Evolutionary conservation across 495 filamentous ascomycete species (phyloP).

Genomic region (Talaromyces ruber): DNA sequence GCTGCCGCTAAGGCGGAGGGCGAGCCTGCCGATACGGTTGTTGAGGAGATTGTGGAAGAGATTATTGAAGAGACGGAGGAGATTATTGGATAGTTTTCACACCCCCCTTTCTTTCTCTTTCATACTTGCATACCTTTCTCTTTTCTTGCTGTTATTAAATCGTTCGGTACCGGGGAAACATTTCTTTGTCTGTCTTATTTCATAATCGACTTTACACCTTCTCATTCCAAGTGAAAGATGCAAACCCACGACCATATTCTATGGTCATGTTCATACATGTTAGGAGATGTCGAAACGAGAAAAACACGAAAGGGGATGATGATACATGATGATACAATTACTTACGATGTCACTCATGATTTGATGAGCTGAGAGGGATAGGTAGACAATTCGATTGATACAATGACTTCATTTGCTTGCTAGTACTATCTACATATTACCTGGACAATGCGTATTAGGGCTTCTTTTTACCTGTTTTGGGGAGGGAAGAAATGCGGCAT

Average conservation of each 20-base stretch:
- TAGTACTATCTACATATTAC: too few species aligned
- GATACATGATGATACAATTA: not conserved
- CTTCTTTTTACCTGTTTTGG: too few species aligned
- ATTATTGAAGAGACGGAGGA: slow-evolving; percentile 93
- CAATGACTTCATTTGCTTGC: not conserved
- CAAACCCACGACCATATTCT: too few species aligned
- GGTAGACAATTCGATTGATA: not conserved
- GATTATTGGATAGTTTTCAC: slow-evolving; percentile 33
- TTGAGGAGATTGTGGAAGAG: slow-evolving; percentile 89
- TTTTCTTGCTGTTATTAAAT: not conserved
- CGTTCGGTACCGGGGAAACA: not conserved
- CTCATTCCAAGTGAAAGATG: not conserved
- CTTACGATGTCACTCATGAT: not conserved
- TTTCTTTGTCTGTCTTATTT: not conserved
- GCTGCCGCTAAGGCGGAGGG: slow-evolving; percentile 48
- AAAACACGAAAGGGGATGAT: not conserved
- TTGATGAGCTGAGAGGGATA: not conserved
- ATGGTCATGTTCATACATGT: not conserved
- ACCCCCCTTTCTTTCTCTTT: not conserved
- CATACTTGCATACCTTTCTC: not conserved
- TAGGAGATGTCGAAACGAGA: too few species aligned
- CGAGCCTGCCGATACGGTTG: slow-evolving; percentile 60
- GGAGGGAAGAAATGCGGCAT: not conserved
- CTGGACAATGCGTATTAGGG: too few species aligned
- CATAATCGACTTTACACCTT: not conserved